phyloP scores from a whole-genome alignment of 345 rosid genomes.

The Citrus inodora region DNA sequence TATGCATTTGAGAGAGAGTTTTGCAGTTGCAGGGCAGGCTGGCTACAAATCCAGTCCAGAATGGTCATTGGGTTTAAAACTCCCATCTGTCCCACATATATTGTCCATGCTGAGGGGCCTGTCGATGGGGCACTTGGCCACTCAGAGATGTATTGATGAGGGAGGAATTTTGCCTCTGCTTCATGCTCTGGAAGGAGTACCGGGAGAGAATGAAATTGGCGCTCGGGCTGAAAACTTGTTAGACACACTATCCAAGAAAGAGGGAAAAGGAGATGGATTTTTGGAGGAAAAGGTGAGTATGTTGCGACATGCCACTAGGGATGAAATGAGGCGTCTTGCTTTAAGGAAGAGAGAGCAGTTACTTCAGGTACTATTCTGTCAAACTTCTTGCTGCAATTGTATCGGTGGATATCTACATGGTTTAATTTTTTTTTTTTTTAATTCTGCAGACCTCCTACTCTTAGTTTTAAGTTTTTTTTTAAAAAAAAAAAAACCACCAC shows the following conservation, averaged over 20 bases:
- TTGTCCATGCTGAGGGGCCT: conserved; percentile 91
- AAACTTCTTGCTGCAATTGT: conserved; percentile 3
- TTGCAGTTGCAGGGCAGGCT: conserved; percentile 74
- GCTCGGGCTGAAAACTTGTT: conserved; percentile 96
- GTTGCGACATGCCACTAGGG: conserved; percentile 86
- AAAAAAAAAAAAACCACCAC: no score
- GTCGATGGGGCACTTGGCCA: conserved; percentile 94
- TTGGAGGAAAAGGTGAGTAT: conserved; percentile 70
- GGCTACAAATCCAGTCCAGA: conserved; percentile 69
- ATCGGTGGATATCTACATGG: neutral
- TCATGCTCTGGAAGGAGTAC: conserved; percentile 89
- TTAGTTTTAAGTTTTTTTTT: neutral
- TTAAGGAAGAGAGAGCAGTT: conserved; percentile 77
- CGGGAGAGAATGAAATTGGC: conserved; percentile 96
- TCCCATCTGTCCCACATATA: conserved; percentile 86
- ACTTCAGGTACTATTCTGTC: conserved; percentile 56
- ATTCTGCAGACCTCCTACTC: neutral
- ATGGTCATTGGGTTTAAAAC: conserved; percentile 73
- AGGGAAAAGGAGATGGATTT: conserved; percentile 94
- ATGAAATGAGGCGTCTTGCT: conserved; percentile 93
- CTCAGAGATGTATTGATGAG: conserved; percentile 82
- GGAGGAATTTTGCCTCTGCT: conserved; percentile 81
- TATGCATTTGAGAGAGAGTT: conserved; percentile 64
- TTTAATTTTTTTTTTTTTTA: no score
- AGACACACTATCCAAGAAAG: conserved; percentile 85